Percentiles rank a stretch among this genome's conserved stretches.
phyloP scores from a whole-genome alignment of 2,329 filamentous ascomycete genomes.

The Coniochaeta ligniaria region DNA sequence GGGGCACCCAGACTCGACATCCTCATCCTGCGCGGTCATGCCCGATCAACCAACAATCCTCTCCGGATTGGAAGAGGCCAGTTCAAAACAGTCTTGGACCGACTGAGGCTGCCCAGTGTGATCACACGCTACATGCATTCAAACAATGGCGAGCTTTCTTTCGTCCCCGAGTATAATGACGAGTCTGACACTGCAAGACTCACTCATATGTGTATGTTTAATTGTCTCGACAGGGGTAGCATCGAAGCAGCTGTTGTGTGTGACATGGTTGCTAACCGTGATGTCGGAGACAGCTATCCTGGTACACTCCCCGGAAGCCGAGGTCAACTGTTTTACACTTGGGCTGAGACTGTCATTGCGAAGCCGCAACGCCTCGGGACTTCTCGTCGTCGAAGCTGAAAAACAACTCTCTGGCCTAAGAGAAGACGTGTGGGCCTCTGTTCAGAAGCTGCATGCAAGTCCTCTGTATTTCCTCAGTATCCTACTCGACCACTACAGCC shows the following conservation, averaged over 20 bases:
- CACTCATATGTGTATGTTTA: neutral
- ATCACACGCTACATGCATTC: neutral
- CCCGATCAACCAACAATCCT: neutral
- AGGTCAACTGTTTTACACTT: neutral
- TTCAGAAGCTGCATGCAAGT: neutral
- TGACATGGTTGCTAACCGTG: too few relatives aligned
- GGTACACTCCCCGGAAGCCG: neutral
- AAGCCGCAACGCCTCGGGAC: neutral
- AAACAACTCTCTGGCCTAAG: neutral
- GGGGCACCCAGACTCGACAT: neutral
- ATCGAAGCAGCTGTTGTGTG: too few relatives aligned
- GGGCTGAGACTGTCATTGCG: neutral
- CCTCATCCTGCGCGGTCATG: neutral
- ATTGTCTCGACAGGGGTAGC: too few relatives aligned
- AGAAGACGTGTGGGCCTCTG: neutral
- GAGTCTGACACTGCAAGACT: neutral
- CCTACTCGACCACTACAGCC: neutral
- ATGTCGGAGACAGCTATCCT: neutral
- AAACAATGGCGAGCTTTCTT: neutral
- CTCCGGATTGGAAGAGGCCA: neutral
- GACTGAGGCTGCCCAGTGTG: neutral
- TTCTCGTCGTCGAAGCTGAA: neutral
- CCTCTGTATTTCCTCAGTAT: neutral
- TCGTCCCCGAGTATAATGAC: neutral
- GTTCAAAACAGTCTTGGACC: neutral